Base-by-base conservation (phyloP, 2,329 filamentous ascomycete species). In the Colletotrichum cordylinicola region DNA sequence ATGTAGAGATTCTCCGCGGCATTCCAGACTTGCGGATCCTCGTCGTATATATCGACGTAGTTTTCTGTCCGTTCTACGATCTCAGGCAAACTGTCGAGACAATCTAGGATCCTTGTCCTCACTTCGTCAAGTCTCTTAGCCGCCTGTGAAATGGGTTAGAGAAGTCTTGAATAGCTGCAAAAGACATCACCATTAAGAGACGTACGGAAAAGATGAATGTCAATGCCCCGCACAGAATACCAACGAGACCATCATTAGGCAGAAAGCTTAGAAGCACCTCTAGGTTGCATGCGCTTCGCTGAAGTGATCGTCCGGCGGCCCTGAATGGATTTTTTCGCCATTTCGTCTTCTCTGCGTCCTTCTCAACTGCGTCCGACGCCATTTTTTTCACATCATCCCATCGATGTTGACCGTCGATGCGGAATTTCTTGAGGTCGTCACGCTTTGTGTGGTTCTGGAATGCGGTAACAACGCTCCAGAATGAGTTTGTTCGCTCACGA, bases 1-100 rank as follows among this genome's bases (percentile, higher is more conserved):
- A 72, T n/a, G 15, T 67, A 72, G 9, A 72, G n/a, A 13, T 62
- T 37, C 12, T 72, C 70, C 1, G 70, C 70, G 2, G 70, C 70
- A 13, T 10, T 55, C 70, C 64, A 72, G 5, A 72, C 64, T 8
- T 35, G n/a, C 6, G 70, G 29, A 16, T 72, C 70, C 2, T 72
- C 70, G 18, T 62, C 37, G 5, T 67, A 72, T 5, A 72, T 68
- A 1, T 72, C 55, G 2, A 72, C 70, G 21, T 72, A 72, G 12
- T 8, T 33, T 24, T 62, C 64, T 1, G 70, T 72, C 31, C 48
- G 62, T 5, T 43, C 56, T 0, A 72, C 55, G 2, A 72, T 68
- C 0, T 72, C 39, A 21, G 70, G 62, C 3, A 72, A 10, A 16
- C 70, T 68, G 1, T 68, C 64, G 9, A 72, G 9, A 13, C 70